Base-by-base conservation (phyloP, 805 yeast genomes). In the Saturnispora besseyi region DNA sequence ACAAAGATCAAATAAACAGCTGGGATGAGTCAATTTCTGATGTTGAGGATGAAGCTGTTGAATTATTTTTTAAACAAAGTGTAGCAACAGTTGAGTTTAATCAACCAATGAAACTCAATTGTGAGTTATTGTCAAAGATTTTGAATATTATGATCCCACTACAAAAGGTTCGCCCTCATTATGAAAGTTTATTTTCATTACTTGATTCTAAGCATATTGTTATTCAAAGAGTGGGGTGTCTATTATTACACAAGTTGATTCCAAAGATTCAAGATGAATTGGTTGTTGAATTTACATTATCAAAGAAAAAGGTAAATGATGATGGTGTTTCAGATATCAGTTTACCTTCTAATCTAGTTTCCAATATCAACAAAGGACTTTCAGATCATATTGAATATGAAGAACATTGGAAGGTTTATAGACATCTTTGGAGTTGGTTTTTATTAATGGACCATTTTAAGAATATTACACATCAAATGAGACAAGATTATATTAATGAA, bases 341-440 rank as follows among this genome's bases (percentile, higher is more conserved):
- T 22, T 59, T 80, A 13, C 82, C 83, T 0, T 51, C 44, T 0
- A 53, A 44, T 8, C 61, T 84, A 31, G 52, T 82, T 8, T 55
- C 64, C 0, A 58, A 59, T 30, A 55, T 76, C 5, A 47, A 6
- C 56, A 62, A 2, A 58, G 66, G 29, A 61, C 67, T 4, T 15
- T 43, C 29, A 59, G 75, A 71, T 24, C 71, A 70, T 50, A 53
- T 72, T 28, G 77, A 67, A 26, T 56, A 58, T 49, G 74, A 73
- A 40, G 68, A 69, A 26, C 68, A 65, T 22, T 51, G 56, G 29
- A 61, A 60, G 3, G 61, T 72, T 42, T 59, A 73, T 29, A 68
- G 62, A 21, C 84, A 76, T 59, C 56, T 84, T 32, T 82, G 86
- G 82, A 68, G 79, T 50, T 89, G 95, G 95, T 68, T 66, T 53